These are phyloP conservation scores for Petunia hybrid DNA, from an alignment of 305 asterid genomes.

Conservation along the genomic window DNA sequence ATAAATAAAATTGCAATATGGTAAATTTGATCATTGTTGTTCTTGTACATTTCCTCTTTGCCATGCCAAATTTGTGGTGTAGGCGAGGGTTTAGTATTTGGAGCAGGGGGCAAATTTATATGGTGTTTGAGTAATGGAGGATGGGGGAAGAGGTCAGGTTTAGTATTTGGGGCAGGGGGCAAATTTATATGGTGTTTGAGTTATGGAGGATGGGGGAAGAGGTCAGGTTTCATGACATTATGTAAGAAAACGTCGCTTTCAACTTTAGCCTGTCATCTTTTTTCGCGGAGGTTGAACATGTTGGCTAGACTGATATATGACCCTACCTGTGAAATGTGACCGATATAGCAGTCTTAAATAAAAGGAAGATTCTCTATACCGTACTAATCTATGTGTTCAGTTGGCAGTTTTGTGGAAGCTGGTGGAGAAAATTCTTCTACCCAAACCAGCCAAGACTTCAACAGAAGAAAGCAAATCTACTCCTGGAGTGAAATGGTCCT, in stretches of 20 bases:
- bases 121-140: background rate
- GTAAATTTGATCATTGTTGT: conserved; percentile 5
- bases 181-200: too few species aligned
- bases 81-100: background rate
- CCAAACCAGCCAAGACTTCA: conserved; percentile 60
- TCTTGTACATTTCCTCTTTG: conserved; percentile 3
- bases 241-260: background rate
- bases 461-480: conserved; percentile 62
- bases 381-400: conserved; percentile 78
- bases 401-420: conserved; percentile 97
- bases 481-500: conserved; percentile 77
- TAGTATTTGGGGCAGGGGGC: background rate
- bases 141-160: background rate
- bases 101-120: background rate
- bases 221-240: conserved; percentile 1
- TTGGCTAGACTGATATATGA: conserved; percentile 13
- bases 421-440: conserved; percentile 76
- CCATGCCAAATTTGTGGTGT: background rate
- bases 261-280: background rate
- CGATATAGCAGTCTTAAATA: background rate
- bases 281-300: background rate
- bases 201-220: background rate
- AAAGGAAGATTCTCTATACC: conserved; percentile 49
- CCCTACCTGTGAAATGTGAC: background rate
- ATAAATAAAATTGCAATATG: background rate